Percentiles rank a stretch among this genome's conserved stretches.
Evolutionary conservation across 441 rosid genomes (phyloP).

Genomic region (Cnidoscolus chayamansa): DNA sequence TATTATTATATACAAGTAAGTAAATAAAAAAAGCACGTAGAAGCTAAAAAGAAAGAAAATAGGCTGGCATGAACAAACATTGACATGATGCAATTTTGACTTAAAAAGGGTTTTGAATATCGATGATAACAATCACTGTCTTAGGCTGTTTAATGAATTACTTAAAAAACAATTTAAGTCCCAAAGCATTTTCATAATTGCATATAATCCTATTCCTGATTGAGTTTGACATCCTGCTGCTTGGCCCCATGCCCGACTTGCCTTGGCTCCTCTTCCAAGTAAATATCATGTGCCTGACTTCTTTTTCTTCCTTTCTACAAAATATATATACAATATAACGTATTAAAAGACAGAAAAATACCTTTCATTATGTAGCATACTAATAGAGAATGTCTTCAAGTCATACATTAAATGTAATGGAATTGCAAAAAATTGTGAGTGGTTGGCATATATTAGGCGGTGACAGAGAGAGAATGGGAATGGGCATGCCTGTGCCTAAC

Average conservation of each 20-base stretch:
- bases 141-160: conserved; percentile 5
- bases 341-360: too few species aligned
- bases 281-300: not conserved
- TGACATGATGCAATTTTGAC: not conserved
- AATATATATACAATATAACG: too few species aligned
- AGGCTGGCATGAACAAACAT: conserved; percentile 6
- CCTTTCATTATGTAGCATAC: too few species aligned
- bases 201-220: not conserved
- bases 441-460: conserved; percentile 9
- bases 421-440: not conserved
- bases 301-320: too few species aligned
- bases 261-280: conserved; percentile 12
- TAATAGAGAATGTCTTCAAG: too few species aligned
- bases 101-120: not conserved
- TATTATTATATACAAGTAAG: not conserved
- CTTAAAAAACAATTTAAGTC: not conserved
- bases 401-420: too few species aligned
- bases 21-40: too few species aligned
- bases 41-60: not conserved
- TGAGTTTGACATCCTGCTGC: conserved; percentile 6
- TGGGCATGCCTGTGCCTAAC: too few species aligned
- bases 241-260: not conserved
- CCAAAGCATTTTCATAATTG: not conserved
- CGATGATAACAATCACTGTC: not conserved
- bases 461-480: not conserved